Percentiles rank a stretch among this genome's conserved stretches.
Conservation (phyloP, 2,329 filamentous ascomycete genomes). For the Xylaria sp. region DNA sequence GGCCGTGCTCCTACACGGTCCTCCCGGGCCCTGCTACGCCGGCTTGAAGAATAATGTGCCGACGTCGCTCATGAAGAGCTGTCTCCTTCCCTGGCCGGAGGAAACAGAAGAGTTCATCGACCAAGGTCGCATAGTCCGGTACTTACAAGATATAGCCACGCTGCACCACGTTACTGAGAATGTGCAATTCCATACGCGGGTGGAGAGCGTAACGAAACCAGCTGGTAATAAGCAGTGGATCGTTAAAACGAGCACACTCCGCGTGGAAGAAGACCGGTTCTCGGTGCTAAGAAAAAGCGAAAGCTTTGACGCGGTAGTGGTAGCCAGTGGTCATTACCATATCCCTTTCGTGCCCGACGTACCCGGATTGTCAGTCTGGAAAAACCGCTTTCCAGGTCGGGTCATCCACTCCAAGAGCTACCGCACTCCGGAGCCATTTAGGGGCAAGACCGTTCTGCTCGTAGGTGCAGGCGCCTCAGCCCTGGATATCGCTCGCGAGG, state of each 20-base stretch:
- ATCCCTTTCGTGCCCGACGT: conserved; percentile 71
- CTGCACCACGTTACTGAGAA: conserved; percentile 60
- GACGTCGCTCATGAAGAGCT: conserved; percentile 61
- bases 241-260: conserved; percentile 60
- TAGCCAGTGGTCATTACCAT: conserved; percentile 75
- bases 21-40: conserved; percentile 67
- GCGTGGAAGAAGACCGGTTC: conserved; percentile 39
- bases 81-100: conserved; percentile 63
- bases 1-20: conserved; percentile 52
- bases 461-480: conserved; percentile 64
- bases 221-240: conserved; percentile 58
- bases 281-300: conserved; percentile 48
- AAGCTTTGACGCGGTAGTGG: conserved; percentile 72
- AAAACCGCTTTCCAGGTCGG: conserved; percentile 60
- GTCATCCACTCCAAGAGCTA: conserved; percentile 80
- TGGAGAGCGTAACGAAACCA: conserved; percentile 62
- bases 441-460: conserved; percentile 62
- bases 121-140: conserved; percentile 66
- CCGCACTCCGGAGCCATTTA: conserved; percentile 68
- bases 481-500: conserved; percentile 56
- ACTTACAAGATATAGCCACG: conserved; percentile 69
- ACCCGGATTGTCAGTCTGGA: conserved; percentile 68
- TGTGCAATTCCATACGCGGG: conserved; percentile 69
- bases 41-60: conserved; percentile 80
- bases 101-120: conserved; percentile 69